Evolutionary conservation across 2,329 filamentous ascomycete genomes (phyloP).

Genomic region (Trichoderma hamatum): DNA sequence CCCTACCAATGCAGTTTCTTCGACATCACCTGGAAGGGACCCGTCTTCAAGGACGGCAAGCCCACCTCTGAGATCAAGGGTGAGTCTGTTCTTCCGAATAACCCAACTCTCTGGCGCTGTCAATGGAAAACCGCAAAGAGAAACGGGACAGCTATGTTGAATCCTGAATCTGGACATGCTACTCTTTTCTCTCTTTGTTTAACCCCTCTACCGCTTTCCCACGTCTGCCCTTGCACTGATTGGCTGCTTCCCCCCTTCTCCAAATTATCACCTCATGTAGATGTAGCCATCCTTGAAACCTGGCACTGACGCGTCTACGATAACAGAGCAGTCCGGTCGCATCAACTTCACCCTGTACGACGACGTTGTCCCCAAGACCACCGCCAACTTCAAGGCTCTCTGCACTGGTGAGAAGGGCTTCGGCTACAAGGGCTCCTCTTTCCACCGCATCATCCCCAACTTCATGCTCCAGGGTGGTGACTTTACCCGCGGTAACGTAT

Average conservation of each 20-base stretch:
- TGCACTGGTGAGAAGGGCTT: conserved; percentile 80
- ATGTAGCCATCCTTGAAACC: conserved; percentile 24
- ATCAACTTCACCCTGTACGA: conserved; percentile 91
- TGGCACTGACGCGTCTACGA: conserved; percentile 29
- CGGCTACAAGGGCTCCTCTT: conserved; percentile 79
- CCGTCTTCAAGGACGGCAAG: conserved; percentile 63
- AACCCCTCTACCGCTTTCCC: background rate
- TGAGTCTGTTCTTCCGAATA: conserved; percentile 48
- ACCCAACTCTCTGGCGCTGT: background rate
- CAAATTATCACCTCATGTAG: background rate
- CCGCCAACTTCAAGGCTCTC: conserved; percentile 81
- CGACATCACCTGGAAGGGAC: conserved; percentile 73
- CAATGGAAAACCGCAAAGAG: background rate
- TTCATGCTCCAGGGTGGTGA: conserved; percentile 98
- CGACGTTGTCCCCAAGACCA: conserved; percentile 84
- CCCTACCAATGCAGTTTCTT: conserved; percentile 59
- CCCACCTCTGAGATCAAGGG: conserved; percentile 60
- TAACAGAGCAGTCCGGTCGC: conserved; percentile 69
- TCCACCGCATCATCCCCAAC: conserved; percentile 90
- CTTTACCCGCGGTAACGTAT: conserved; percentile 89
- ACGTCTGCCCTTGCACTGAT: background rate
- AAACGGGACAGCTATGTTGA: background rate
- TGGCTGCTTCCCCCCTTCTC: background rate
- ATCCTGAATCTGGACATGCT: background rate
- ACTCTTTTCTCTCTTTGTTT: background rate